Base-by-base conservation (phyloP, 352 stramenopile genomes). In the Phytophthora citricola region DNA sequence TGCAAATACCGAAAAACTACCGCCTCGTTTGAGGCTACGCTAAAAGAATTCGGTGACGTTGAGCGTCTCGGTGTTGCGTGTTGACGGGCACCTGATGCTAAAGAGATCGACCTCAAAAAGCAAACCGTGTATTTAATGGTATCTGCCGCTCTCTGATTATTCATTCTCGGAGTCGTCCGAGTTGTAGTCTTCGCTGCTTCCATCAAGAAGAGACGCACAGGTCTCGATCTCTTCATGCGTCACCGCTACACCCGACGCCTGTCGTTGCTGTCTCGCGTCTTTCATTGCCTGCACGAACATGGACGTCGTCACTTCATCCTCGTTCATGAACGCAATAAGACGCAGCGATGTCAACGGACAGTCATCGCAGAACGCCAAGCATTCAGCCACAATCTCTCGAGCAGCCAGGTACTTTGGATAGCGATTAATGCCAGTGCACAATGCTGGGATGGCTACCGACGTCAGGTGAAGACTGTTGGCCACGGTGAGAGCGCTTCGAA, bases 371-470 rank as follows among this genome's bases (percentile, higher is more conserved):
- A 64, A 85, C n/a, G 36, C 38, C 10, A 32, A 32, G 31, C 49
- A 73, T 43, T 81, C 76, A 0, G 39, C 24, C 5, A 81, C 62
- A 41, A 85, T 83, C 44, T 81, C 73, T 34, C 27, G 45, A 12
- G 76, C 71, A 26, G 59, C 76, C 5, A 81, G 58, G 14, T 75
- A 70, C 9, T 67, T 69, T 8, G 76, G 76, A 52, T 85, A 85
- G 32, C 71, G 54, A 60, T 74, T 78, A 17, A 66, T 55, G 0
- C 77, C 77, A 8, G 71, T 73, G 14, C 74, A 83, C 48, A 85
- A 78, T 12, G 63, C 73, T 3, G 77, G 74, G 8, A 85, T 73
- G 12, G 63, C 56, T 17, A 85, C 41, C 4, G 77, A 83, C 27
- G 43, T 39, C 7, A 81, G 32, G 6, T 44, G 31, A 5, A 83